These are phyloP conservation scores for Cinnamomum micranthum DNA, from an alignment of 164 flowering plant genomes.

Conservation along the genomic window DNA sequence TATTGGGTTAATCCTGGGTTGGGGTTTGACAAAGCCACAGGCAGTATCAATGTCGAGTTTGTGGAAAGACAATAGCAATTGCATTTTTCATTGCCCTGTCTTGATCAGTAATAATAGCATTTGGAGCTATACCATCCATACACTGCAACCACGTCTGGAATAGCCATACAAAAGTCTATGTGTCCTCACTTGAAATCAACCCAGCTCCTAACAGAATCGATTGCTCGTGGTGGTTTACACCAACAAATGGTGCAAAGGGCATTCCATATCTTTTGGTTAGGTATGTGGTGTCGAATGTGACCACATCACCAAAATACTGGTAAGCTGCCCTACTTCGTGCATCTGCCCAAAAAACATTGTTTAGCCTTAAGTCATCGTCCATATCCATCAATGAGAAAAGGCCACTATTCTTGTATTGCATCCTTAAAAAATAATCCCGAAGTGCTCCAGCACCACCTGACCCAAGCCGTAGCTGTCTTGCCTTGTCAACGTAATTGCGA, in stretches of 20 bases:
- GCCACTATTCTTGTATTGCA: background rate
- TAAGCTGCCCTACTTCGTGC: constrained; percentile 54
- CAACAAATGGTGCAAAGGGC: constrained; percentile 15
- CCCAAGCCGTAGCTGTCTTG: too few relatives aligned
- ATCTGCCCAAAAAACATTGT: constrained; percentile 78
- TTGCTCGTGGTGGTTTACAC: constrained; percentile 69
- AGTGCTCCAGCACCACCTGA: too few relatives aligned
- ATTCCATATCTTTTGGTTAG: constrained; percentile 32
- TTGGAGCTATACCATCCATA: constrained; percentile 35
- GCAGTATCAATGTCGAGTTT: constrained; percentile 36
- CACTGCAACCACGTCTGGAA: constrained; percentile 54
- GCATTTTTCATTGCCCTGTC: constrained; percentile 44
- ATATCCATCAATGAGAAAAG: background rate
- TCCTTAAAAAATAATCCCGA: too few relatives aligned
- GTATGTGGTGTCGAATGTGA: background rate
- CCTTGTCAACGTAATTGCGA: too few relatives aligned
- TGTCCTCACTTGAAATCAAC: constrained; percentile 51
- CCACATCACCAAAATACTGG: background rate
- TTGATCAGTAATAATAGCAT: constrained; percentile 59
- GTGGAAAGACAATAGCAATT: constrained; percentile 53
- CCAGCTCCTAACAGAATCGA: constrained; percentile 61
- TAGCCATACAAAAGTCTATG: constrained; percentile 57
- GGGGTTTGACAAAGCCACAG: too few relatives aligned
- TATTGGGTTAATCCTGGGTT: too few relatives aligned
- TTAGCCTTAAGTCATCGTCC: constrained; percentile 22